Evolutionary conservation across 2,329 filamentous ascomycete genomes (phyloP), one percentile per base, ranked within the genome.

Genomic region (Aspergillus japonicus): DNA sequence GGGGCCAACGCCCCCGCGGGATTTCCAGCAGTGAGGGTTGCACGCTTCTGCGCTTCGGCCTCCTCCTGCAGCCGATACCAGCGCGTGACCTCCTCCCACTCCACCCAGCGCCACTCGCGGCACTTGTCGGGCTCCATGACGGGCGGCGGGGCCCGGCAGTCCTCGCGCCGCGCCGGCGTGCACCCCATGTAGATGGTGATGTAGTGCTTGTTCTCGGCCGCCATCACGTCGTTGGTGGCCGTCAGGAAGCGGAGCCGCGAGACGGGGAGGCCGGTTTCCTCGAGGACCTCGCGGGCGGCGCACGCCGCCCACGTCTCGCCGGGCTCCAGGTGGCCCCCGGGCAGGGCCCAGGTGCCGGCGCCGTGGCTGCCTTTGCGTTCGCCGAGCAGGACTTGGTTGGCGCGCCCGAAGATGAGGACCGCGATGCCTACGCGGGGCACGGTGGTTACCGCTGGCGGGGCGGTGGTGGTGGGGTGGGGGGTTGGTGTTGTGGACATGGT

Each of bases 291-390:
- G 4, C 90, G 83, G 50, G 77, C 81, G 0, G 89, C 89, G 60
- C 89, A 92, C 0, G 75, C 72, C 21, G 85, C 79, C 33, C 86
- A 81, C 1, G 79, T 80, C 70, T 94, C 90, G 62, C 84, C 83
- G 58, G 84, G 83, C 62, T 94, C 90, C 16, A 93, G 82, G 67
- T 94, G 89, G 0, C 90, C 91, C 23, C 90, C 90, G 0, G 90
- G 89, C 14, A 91, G 83, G 53, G 87, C 87, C 75, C 83, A 86
- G 0, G 83, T 87, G 64, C 65, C 59, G 4, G 62, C 57, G 5
- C 65, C 65, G 48, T 66, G 65, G 19, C 60, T 63, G 48, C 64
- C 64, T 31, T 61, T 55, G 26, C 65, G 24, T 23, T 61, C 14
- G 1, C 65, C 65, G 8, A 67, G 23, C 29, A 67, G 44, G n/a